A percentile compares a stretch with the other conserved stretches of the same genome.
Conservation (phyloP, 768 basidiomycete species). For the Postia placenta region DNA sequence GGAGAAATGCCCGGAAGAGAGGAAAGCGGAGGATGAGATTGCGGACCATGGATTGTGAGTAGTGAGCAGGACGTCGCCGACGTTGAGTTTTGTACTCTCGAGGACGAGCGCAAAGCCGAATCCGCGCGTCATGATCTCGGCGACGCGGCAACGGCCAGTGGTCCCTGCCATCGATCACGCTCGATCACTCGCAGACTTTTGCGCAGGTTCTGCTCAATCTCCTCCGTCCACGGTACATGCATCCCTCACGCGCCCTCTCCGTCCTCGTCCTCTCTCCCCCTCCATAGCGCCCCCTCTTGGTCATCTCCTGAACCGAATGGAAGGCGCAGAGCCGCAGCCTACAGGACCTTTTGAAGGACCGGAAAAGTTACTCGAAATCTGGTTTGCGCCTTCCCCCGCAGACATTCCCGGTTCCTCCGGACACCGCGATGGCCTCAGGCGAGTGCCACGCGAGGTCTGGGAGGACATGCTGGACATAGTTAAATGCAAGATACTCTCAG, state of each 20-base stretch:
- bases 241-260: constrained; percentile 16
- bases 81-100: neutral
- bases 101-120: neutral
- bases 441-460: constrained; percentile 74
- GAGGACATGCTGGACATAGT: constrained; percentile 97
- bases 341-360: constrained; percentile 71
- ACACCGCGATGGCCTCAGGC: constrained; percentile 53
- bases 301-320: too few relatives aligned
- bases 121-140: constrained; percentile 2
- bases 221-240: constrained; percentile 17
- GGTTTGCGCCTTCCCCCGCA: constrained; percentile 83
- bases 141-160: constrained; percentile 7
- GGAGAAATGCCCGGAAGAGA: constrained; percentile 39
- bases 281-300: constrained; percentile 20
- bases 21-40: constrained; percentile 39
- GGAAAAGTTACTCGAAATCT: constrained; percentile 93
- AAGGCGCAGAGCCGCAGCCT: constrained; percentile 4
- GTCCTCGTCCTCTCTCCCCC: constrained; percentile 15
- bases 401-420: constrained; percentile 43
- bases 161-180: constrained; percentile 11
- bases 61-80: neutral
- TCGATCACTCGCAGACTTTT: constrained; percentile 10
- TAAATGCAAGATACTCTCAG: constrained; percentile 91
- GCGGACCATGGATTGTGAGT: constrained; percentile 13
- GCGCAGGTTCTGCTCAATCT: neutral